A percentile compares a stretch with the other conserved stretches of the same genome.
Evolutionary conservation across 176 grass and related monocot species (phyloP).

Genomic region (Eragrostis nindensis): DNA sequence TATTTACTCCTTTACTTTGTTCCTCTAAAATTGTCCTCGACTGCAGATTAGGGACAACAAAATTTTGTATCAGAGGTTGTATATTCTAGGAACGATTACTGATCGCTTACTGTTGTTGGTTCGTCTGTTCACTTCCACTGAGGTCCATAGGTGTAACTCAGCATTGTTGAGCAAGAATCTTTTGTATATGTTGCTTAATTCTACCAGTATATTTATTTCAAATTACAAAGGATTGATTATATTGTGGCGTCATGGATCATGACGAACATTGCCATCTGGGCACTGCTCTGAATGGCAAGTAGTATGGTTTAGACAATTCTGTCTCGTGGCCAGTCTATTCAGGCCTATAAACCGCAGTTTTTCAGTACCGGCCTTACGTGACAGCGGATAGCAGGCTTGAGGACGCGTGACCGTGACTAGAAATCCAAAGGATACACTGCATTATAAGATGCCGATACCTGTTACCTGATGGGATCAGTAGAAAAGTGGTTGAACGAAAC

Average conservation of each 20-base stretch:
- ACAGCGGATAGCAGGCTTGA: neutral
- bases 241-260: slow-evolving; percentile 38
- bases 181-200: slow-evolving; percentile 23
- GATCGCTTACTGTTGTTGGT: too few species aligned
- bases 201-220: neutral
- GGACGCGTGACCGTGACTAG: neutral
- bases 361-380: neutral
- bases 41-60: slow-evolving; percentile 48
- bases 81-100: slow-evolving; percentile 50
- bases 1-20: slow-evolving; percentile 3
- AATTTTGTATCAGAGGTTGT: slow-evolving; percentile 46
- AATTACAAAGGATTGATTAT: slow-evolving; percentile 39
- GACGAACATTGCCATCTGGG: neutral
- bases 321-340: neutral
- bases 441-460: neutral
- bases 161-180: neutral
- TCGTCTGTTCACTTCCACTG: neutral
- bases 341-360: neutral
- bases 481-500: neutral
- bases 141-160: slow-evolving; percentile 10
- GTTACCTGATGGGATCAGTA: neutral
- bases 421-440: neutral
- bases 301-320: too few species aligned
- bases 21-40: neutral
- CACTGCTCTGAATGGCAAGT: too few species aligned